A percentile compares a stretch with the other conserved stretches of the same genome.
Evolutionary conservation across 1,139 yeast species (phyloP).

Genomic region (Komagataea norvegica): DNA sequence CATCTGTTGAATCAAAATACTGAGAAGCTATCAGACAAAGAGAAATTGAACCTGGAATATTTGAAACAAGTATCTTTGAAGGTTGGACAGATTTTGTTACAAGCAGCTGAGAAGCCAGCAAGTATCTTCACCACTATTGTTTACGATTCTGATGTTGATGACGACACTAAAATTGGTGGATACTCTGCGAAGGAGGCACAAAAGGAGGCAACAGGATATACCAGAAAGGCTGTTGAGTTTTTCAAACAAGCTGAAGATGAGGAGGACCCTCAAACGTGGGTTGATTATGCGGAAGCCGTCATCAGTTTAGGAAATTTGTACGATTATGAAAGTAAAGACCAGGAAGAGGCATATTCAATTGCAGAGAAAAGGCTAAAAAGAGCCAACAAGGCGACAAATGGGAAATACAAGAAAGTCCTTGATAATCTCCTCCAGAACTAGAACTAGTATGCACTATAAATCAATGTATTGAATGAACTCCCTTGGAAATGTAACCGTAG

Average conservation of each 20-base stretch:
- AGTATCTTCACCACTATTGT: conserved; percentile 49
- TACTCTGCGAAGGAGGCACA: conserved; percentile 41
- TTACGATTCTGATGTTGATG: conserved; percentile 52
- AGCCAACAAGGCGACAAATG: conserved; percentile 75
- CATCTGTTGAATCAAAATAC: conserved; percentile 22
- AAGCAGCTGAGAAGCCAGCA: conserved; percentile 60
- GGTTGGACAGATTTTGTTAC: conserved; percentile 57
- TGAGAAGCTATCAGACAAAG: conserved; percentile 24
- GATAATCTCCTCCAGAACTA: conserved; percentile 27
- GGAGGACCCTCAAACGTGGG: conserved; percentile 80
- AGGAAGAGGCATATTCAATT: conserved; percentile 54
- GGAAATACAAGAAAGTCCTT: conserved; percentile 59
- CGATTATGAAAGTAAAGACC: conserved; percentile 60
- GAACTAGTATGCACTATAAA: too few species aligned
- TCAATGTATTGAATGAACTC: too few species aligned
- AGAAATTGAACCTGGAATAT: conserved; percentile 25
- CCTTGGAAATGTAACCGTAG: too few species aligned
- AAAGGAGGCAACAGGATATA: conserved; percentile 43
- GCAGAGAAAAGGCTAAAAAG: conserved; percentile 61
- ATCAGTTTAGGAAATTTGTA: conserved; percentile 72
- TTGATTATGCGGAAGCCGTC: conserved; percentile 76
- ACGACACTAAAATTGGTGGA: conserved; percentile 33
- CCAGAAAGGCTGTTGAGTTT: conserved; percentile 52
- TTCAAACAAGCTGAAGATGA: conserved; percentile 57
- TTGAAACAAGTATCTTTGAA: conserved; percentile 41